Evolutionary conservation across 495 filamentous ascomycete species (phyloP).

Genomic region (Stereocaulon alpinum): DNA sequence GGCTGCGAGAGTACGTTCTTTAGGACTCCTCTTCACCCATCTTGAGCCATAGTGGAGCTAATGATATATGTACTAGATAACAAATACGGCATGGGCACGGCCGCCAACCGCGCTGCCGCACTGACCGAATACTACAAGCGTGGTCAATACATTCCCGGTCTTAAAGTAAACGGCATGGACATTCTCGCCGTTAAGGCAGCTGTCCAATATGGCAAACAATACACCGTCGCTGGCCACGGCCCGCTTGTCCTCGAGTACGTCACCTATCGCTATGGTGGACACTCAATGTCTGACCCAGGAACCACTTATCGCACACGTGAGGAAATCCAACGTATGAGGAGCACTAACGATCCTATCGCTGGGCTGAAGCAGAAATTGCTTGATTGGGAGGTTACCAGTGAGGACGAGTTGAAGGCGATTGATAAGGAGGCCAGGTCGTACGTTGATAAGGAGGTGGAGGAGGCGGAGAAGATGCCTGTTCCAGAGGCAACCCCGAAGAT

Average conservation of each 20-base stretch:
- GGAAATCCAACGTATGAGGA: constrained; percentile 98
- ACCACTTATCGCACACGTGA: constrained; percentile 98
- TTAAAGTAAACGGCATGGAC: constrained; percentile 99
- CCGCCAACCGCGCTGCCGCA: constrained; percentile 84
- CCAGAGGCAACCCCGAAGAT: constrained; percentile 70
- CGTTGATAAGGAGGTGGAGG: constrained; percentile 83
- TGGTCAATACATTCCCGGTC: constrained; percentile 97
- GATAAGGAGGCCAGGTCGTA: constrained; percentile 80
- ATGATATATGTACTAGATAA: constrained; percentile 55
- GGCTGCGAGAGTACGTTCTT: constrained; percentile 77
- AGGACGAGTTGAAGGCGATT: constrained; percentile 93
- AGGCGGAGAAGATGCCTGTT: constrained; percentile 73
- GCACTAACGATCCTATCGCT: constrained; percentile 94
- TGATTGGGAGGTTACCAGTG: constrained; percentile 82
- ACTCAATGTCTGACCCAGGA: constrained; percentile 98
- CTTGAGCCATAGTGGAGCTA: background rate
- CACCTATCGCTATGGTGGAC: constrained; percentile 97
- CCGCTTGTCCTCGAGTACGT: constrained; percentile 97
- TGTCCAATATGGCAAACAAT: constrained; percentile 82
- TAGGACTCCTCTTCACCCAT: constrained; percentile 19
- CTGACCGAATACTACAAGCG: constrained; percentile 99
- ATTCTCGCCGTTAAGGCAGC: constrained; percentile 96
- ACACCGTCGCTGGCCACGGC: constrained; percentile 67
- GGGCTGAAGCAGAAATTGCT: constrained; percentile 96
- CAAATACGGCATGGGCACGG: constrained; percentile 99